Evolutionary conservation across 169 alveolate genomes (phyloP).

Genomic region (Babesia caballi): DNA sequence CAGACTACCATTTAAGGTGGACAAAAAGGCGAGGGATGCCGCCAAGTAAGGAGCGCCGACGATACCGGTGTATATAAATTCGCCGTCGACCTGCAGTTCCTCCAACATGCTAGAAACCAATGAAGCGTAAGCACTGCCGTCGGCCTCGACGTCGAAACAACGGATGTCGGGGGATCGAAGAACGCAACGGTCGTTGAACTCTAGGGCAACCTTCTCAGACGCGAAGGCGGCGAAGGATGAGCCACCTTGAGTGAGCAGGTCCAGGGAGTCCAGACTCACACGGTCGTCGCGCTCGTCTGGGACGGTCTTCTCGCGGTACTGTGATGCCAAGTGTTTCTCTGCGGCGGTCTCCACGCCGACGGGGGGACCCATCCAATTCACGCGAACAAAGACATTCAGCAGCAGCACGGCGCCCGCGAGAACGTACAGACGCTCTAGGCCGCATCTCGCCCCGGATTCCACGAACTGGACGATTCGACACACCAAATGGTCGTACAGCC

Average conservation of each 20-base stretch:
- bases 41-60: conserved; percentile 36
- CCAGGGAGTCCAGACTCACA: background rate
- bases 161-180: conserved; percentile 45
- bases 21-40: conserved; percentile 28
- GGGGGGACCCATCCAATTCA: conserved; percentile 64
- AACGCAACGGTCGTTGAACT: conserved; percentile 28
- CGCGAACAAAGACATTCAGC: conserved; percentile 39
- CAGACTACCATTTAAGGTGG: background rate
- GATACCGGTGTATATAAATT: conserved; percentile 45
- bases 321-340: conserved; percentile 19
- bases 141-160: conserved; percentile 6
- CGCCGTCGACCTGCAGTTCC: conserved; percentile 57
- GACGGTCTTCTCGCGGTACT: conserved; percentile 14
- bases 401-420: conserved; percentile 42
- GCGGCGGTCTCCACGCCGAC: conserved; percentile 9
- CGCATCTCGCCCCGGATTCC: background rate
- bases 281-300: background rate
- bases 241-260: background rate
- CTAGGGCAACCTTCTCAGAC: conserved; percentile 8
- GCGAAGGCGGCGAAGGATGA: conserved; percentile 25
- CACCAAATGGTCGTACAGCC: conserved; percentile 16
- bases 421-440: conserved; percentile 22
- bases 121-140: background rate
- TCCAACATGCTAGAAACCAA: conserved; percentile 17
- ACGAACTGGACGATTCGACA: background rate